Evolutionary conservation across 2,329 filamentous ascomycete genomes (phyloP), one percentile per base, ranked within the genome.

Genomic region (Neoarthrinium moseri): DNA sequence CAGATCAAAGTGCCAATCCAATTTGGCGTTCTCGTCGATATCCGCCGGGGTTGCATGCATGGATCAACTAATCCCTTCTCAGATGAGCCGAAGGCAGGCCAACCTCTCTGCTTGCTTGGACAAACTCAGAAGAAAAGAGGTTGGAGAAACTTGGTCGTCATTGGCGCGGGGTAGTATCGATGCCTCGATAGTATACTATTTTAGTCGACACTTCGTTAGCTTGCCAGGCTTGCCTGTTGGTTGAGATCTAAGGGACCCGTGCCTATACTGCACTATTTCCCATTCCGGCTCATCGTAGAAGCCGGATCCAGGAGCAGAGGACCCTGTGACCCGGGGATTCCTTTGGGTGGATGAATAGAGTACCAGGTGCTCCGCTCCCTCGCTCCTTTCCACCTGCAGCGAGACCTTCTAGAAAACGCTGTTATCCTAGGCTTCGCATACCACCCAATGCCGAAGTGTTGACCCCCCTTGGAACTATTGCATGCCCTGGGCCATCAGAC

Each of bases 131-230:
- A 15, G 8, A 12, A 13, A 22, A 42, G 39, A 42, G 39, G 39
- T 22, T 42, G 39, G 39, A 33, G 20, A 29, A 41, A 24, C 36
- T 20, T 17, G 20, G 17, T 20, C 38, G 38, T 41, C 38, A 41
- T 41, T 42, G 39, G 39, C 39, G 39, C 39, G 39, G 39, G 39
- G 27, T 22, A 42, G 26, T 24, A 40, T 30, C 11, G 26, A 8
- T 38, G n/a, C 13, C 37, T 27, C 12, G 11, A n/a, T 26, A n/a
- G 18, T 29, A 33, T 42, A 22, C 39, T 42, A 42, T 42, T 42
- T 42, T 42, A 32, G 39, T 42, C n/a, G 10, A 8, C 27, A 32
- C n/a, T 24, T 23, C 21, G 29, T 18, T 42, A 27, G 11, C 22
- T 24, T 24, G 37, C 20, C 24, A n/a, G n/a, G n/a, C n/a, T n/a